Base-by-base conservation (phyloP, 768 basidiomycete genomes). In the Russula abietina region DNA sequence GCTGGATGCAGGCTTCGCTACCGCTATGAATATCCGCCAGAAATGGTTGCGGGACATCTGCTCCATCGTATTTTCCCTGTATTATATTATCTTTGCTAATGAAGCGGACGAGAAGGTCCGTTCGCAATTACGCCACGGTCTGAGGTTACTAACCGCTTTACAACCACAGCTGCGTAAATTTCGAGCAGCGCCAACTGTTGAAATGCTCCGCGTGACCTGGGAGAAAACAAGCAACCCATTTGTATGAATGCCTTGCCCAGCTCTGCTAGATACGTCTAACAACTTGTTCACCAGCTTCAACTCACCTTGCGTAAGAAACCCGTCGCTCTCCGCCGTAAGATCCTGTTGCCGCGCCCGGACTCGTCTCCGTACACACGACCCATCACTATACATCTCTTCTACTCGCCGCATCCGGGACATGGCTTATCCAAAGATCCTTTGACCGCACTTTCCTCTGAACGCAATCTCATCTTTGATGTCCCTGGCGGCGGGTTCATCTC, bases 401-500 rank as follows among this genome's bases (percentile, higher is more conserved):
- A 91, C 75, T 79, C 85, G 46, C 85, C 83, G 4, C 80, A 84
- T 10, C 84, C 85, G 62, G 74, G 75, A 28, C 83, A 88, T 63
- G 78, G 96, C 43, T 2, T 30, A 33, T 39, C 49, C 19, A 45
- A 55, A 11, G 78, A 79, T 30, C 77, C 80, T 49, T 77, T 84
- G 16, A 89, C 84, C 11, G 57, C 56, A 16, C 59, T 68, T 46
- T 62, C 65, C 33, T 56, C 59, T 16, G 65, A 68, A 57, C 56
- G 36, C 33, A 92, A 98, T 69, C 77, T 98, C 26, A 87, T 98
- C 43, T 77, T 98, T 30, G 97, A 98, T 71, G 86, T 91, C 60
- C 96, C 97, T 16, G 97, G 97, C 5, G 97, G 97, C 7, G 97
- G 97, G 0, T 99, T 98, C 73, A 87, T 98, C 55, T 90, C 93